A percentile compares a stretch with the other conserved stretches of the same genome.
These are phyloP conservation scores for Candida manassasensis DNA, from an alignment of 805 yeast genomes.

Conservation along the genomic window DNA sequence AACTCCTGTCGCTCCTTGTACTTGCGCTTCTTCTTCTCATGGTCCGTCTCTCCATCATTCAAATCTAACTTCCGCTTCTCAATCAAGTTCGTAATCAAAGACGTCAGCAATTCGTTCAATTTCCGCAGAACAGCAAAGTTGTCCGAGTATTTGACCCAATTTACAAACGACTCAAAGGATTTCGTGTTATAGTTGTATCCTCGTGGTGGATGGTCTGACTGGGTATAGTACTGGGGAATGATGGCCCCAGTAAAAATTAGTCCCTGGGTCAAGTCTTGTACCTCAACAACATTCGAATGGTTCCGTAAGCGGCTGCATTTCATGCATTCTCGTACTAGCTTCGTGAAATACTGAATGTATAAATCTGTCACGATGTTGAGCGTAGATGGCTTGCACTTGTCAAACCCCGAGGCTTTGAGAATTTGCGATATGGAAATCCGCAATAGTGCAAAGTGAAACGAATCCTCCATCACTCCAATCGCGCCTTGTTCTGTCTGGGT, in stretches of 20 bases:
- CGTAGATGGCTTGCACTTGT: conserved; percentile 64
- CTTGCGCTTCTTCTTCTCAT: conserved; percentile 30
- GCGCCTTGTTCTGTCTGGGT: too few relatives aligned
- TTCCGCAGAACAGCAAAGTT: conserved; percentile 16
- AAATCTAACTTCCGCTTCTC: conserved; percentile 37
- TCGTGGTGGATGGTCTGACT: background rate
- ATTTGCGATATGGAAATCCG: conserved; percentile 47
- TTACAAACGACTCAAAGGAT: conserved; percentile 31
- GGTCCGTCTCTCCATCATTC: conserved; percentile 29
- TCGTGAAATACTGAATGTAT: conserved; percentile 56
- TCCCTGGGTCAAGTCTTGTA: conserved; percentile 72
- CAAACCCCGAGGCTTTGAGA: conserved; percentile 80
- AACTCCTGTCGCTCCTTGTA: conserved; percentile 36
- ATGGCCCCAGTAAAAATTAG: conserved; percentile 59
- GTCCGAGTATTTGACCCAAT: conserved; percentile 33
- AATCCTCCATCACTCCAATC: conserved; percentile 31
- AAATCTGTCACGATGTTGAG: conserved; percentile 77
- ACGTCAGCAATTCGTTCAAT: conserved; percentile 27
- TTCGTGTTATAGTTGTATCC: conserved; percentile 27
- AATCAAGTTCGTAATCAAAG: conserved; percentile 27
- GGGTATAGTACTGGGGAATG: conserved; percentile 36
- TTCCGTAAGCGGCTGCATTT: conserved; percentile 44
- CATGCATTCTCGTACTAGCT: conserved; percentile 48
- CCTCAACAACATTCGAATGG: conserved; percentile 36
- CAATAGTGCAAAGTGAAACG: conserved; percentile 34